Evolutionary conservation across 1,139 yeast species (phyloP).

Genomic region (Yamadazyma sp.): DNA sequence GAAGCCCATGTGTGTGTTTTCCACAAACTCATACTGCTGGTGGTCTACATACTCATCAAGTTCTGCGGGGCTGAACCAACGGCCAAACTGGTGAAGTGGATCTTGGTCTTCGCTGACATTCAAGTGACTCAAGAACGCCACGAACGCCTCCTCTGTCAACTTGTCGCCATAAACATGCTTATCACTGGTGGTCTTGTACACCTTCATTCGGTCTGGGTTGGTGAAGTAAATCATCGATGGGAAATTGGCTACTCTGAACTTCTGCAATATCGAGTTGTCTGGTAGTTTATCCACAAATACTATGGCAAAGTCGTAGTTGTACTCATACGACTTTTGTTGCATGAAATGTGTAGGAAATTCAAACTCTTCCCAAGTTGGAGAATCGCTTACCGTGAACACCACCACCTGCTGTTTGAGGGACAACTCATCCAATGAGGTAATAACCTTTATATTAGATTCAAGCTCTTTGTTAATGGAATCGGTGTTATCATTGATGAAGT

Average conservation of each 20-base stretch:
- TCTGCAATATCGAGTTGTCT: slow-evolving; percentile 20
- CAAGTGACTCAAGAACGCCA: slow-evolving; percentile 22
- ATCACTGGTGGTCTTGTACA: slow-evolving; percentile 27
- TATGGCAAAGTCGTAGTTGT: slow-evolving; percentile 22
- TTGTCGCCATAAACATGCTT: slow-evolving; percentile 22
- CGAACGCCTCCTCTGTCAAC: slow-evolving; percentile 21
- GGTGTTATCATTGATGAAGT: slow-evolving; percentile 22
- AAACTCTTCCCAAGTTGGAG: slow-evolving; percentile 32
- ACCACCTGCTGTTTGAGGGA: slow-evolving; percentile 19
- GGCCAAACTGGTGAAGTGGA: slow-evolving; percentile 17
- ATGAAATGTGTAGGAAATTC: slow-evolving; percentile 37
- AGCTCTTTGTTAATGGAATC: slow-evolving; percentile 16
- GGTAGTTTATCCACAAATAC: slow-evolving; percentile 25
- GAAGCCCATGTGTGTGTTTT: slow-evolving; percentile 20
- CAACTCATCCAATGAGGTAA: slow-evolving; percentile 6
- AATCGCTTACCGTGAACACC: slow-evolving; percentile 26
- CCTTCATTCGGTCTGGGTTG: slow-evolving; percentile 22
- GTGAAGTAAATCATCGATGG: slow-evolving; percentile 34
- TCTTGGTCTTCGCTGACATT: slow-evolving; percentile 7
- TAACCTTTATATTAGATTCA: slow-evolving; percentile 12
- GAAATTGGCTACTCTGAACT: slow-evolving; percentile 30
- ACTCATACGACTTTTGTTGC: slow-evolving; percentile 26
- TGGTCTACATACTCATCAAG: slow-evolving; percentile 12
- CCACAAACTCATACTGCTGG: slow-evolving; percentile 14
- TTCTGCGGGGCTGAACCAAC: slow-evolving; percentile 20